Conservation (phyloP, 2,329 filamentous ascomycete genomes). For the Talaromyces sp. region DNA sequence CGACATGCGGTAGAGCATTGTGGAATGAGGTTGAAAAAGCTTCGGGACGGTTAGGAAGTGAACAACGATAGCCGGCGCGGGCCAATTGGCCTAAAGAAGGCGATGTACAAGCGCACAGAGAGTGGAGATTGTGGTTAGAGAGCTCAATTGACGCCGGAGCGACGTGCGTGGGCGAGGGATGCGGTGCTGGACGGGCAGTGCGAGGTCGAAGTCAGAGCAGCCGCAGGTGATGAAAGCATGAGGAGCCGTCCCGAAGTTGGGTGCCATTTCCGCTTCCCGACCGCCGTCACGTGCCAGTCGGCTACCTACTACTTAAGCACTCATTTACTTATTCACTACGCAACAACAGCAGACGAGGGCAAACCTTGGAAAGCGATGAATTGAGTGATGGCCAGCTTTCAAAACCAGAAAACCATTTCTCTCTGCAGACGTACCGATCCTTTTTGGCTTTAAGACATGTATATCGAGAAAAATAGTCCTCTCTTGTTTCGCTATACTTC, state of each 20-base stretch:
- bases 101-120: slow-evolving; percentile 13
- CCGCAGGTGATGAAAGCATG: slow-evolving; percentile 10
- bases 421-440: not conserved
- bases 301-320: slow-evolving; percentile 9
- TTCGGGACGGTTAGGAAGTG: slow-evolving; percentile 22
- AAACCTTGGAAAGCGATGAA: not conserved
- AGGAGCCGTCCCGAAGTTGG: slow-evolving; percentile 6
- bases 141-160: slow-evolving; percentile 22
- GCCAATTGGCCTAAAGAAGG: slow-evolving; percentile 29
- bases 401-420: not conserved
- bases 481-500: not conserved
- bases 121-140: slow-evolving; percentile 28
- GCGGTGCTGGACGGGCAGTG: slow-evolving; percentile 7
- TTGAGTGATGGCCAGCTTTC: not conserved
- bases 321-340: not conserved
- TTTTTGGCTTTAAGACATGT: not conserved
- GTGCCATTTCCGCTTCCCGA: not conserved
- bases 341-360: not conserved
- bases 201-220: slow-evolving; percentile 4
- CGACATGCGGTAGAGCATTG: slow-evolving; percentile 43
- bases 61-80: slow-evolving; percentile 13
- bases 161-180: slow-evolving; percentile 18
- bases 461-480: not conserved
- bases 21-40: slow-evolving; percentile 20
- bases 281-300: slow-evolving; percentile 18